Evolutionary conservation across 202 grass and related monocot genomes (phyloP), one percentile per base, ranked within the genome.

Genomic region (Hordeum pubiflorum): DNA sequence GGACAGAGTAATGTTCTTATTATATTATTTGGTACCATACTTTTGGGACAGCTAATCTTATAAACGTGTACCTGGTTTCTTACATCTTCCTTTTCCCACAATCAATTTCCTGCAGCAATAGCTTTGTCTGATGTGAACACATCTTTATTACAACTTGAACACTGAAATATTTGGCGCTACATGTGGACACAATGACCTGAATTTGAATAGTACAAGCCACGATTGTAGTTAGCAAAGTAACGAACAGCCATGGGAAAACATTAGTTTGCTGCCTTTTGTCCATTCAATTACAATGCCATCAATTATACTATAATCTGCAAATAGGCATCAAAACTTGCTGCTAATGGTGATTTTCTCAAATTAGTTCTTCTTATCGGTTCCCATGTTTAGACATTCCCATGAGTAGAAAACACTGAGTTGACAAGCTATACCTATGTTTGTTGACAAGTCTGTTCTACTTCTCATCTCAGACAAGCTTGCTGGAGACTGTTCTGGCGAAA

Each of bases 1-100:
- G 84, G 94, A 97, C 78, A 97, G 93, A 87, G 94, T 97, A 88
- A 89, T 86, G 37, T 34, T 83, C 64, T 37, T 37, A 50, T 11
- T 56, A 43, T 37, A 60, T 10, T 56, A 20, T 48, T 50, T 82
- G 58, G 31, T 9, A 9, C n/a, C n/a, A n/a, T n/a, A n/a, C n/a
- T n/a, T n/a, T n/a, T n/a, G n/a, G n/a, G n/a, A n/a, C 46, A 10
- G 20, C 7, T 29, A 38, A 9, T 74, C 13, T 82, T 55, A 63
- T 56, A 14, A 38, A 1, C 39, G 26, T 21, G 14, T 6, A 65
- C n/a, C 27, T 78, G 12, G 1, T 37, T 33, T 82, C 18, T 5
- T 27, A 32, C 37, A 50, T 44, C 6, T 48, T 71, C 10, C 6
- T 4, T 11, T 74, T 36, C 4, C 36, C 7, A 11, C 57, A 63